Percentiles rank a stretch among this genome's conserved stretches.
These are phyloP conservation scores for Wallacemonas sp. DNA, from an alignment of 208 protist genomes.

Conservation along the genomic window DNA sequence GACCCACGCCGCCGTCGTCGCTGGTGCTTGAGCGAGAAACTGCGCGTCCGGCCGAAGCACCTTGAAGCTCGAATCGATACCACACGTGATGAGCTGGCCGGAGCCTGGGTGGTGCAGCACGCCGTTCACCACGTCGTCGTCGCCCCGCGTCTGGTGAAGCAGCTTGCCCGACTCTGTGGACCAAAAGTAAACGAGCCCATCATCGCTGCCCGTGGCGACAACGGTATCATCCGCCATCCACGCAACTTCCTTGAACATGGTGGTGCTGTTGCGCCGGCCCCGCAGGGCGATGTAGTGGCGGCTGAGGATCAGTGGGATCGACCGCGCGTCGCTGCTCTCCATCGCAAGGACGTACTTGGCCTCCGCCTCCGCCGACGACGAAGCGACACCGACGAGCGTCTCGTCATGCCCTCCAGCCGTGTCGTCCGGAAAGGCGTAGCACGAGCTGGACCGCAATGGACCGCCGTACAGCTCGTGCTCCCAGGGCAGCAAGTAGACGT, in stretches of 20 bases:
- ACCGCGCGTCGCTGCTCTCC: not conserved
- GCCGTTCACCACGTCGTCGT: constrained; percentile 42
- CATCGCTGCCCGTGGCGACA: constrained; percentile 49
- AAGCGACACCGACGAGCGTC: too few species aligned
- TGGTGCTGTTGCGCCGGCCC: constrained; percentile 31
- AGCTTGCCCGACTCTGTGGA: constrained; percentile 18
- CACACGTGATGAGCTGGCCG: constrained; percentile 23
- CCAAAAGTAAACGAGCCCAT: constrained; percentile 53
- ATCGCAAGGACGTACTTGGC: not conserved
- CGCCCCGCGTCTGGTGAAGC: constrained; percentile 33
- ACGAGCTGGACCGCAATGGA: not conserved
- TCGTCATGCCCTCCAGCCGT: too few species aligned
- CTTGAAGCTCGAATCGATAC: constrained; percentile 48
- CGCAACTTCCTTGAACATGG: constrained; percentile 60
- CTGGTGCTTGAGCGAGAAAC: not conserved
- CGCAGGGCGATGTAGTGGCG: constrained; percentile 7
- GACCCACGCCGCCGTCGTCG: not conserved
- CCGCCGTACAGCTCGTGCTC: constrained; percentile 6
- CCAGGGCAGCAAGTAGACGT: constrained; percentile 45
- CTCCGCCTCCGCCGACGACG: not conserved
- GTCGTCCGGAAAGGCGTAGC: not conserved
- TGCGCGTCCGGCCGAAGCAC: constrained; percentile 20
- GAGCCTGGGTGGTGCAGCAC: constrained; percentile 24
- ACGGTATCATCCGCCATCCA: constrained; percentile 50
- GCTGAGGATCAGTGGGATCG: constrained; percentile 9